Percentiles rank a stretch among this genome's conserved stretches.
Conservation (phyloP, 177 flowering plant genomes). For the Telopea speciosissima region DNA sequence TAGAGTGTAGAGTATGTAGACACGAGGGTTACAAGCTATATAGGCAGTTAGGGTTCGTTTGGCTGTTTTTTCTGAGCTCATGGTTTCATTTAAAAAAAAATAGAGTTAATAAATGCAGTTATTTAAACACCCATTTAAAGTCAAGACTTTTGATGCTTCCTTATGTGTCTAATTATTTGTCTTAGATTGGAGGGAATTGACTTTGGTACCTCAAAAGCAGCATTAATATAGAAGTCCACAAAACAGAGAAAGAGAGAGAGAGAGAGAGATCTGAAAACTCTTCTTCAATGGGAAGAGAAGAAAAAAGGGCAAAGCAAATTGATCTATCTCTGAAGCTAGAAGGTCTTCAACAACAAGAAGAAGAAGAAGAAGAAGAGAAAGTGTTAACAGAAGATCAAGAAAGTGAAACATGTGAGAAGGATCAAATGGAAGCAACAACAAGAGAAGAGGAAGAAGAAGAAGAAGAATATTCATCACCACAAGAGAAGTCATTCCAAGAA, state of each 20-base stretch:
- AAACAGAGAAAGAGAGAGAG: slow-evolving; percentile 15
- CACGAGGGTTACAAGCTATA: no score
- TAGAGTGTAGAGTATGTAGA: no score
- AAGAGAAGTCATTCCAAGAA: slow-evolving; percentile 10
- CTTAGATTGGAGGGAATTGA: slow-evolving; percentile 52
- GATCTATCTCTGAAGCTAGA: slow-evolving; percentile 51
- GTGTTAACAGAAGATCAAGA: slow-evolving; percentile 21
- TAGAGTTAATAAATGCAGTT: not conserved
- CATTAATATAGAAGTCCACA: slow-evolving; percentile 11
- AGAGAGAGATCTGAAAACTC: not conserved
- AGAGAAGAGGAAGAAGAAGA: slow-evolving; percentile 1
- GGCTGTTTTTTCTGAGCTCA: not conserved
- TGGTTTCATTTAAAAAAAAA: no score
- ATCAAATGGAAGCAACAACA: not conserved
- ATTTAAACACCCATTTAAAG: slow-evolving; percentile 28
- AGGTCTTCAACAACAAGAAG: slow-evolving; percentile 6
- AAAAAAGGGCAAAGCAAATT: slow-evolving; percentile 30
- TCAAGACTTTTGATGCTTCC: slow-evolving; percentile 53
- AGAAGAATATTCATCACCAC: slow-evolving; percentile 7
- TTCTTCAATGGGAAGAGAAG: slow-evolving; percentile 19
- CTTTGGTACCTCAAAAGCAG: slow-evolving; percentile 61
- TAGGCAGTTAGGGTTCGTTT: no score
- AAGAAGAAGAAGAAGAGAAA: slow-evolving; percentile 3
- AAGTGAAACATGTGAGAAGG: no score
- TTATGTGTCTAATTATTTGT: slow-evolving; percentile 28